Evolutionary conservation across 1,284 basidiomycete species (phyloP), one percentile per base, ranked within the genome.

Genomic region (Tausonia pullulans): DNA sequence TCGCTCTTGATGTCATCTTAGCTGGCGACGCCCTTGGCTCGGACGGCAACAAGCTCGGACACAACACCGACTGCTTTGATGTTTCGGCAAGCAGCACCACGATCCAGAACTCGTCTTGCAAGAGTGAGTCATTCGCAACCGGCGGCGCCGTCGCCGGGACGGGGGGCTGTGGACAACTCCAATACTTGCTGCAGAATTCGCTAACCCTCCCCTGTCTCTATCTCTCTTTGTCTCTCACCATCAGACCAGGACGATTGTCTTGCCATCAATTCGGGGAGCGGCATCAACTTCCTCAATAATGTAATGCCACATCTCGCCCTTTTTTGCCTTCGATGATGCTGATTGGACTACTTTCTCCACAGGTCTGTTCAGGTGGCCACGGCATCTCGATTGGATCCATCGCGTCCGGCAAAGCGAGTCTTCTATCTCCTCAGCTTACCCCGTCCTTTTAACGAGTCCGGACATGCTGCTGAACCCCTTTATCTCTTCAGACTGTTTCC

Each of bases 31-130:
- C 43, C 10, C 16, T 57, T 5, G 14, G 14, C 48, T 60, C 59
- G 43, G 59, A 49, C 41, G 55, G 55, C 40, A 46, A 61, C 43
- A 40, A 41, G 3, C 50, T 60, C 6, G 65, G 60, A 3, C 68
- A 67, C 65, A 65, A 68, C 54, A 67, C 66, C 41, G 67, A 61
- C 27, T 54, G 44, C 27, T 61, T 60, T 44, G 63, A 66, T 50
- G 53, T 68, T n/a, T 60, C 56, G 0, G 46, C 56, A 5, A 58
- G 39, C 46, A 57, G 45, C n/a, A 50, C 67, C 9, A 67, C 60
- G 43, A 67, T 68, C 52, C 51, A 56, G 39, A 57, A 60, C 53
- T 55, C 62, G 2, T 27, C 27, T 27, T 27, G 27, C 27, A 27
- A 27, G 27, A 27, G 27, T 27, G 27, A 27, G 27, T 27, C 27